Evolutionary conservation across 2,329 filamentous ascomycete genomes (phyloP).

Genomic region (Clonostachys rosea): DNA sequence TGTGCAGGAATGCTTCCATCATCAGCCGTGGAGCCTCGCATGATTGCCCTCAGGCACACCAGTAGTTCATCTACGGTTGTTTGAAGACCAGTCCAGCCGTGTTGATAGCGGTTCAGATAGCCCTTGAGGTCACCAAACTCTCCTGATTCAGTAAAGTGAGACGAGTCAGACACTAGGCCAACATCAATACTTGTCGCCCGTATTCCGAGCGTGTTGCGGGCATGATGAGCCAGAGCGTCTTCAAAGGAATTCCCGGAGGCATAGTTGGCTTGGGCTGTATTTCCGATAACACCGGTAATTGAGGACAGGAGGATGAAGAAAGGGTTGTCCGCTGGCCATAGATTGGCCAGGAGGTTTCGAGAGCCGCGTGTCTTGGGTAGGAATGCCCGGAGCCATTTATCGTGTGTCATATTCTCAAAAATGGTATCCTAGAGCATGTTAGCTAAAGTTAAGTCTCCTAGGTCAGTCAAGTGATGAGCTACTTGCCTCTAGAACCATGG

Average conservation of each 20-base stretch:
- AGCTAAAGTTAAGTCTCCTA: neutral
- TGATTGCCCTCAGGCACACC: conserved; percentile 1
- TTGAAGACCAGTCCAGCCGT: conserved; percentile 3
- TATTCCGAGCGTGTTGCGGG: neutral
- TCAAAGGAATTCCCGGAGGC: conserved; percentile 9
- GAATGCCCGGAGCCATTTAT: conserved; percentile 6
- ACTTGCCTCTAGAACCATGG: conserved; percentile 3
- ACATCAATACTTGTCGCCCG: conserved; percentile 4
- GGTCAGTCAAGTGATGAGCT: neutral
- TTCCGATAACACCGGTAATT: conserved; percentile 8
- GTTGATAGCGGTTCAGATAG: conserved; percentile 5
- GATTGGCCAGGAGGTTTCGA: conserved; percentile 6
- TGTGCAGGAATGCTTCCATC: conserved; percentile 1
- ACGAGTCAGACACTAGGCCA: conserved; percentile 8
- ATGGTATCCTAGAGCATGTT: conserved; percentile 5
- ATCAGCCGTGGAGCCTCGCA: conserved; percentile 2
- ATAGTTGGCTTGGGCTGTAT: conserved; percentile 8
- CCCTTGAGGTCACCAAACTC: conserved; percentile 6
- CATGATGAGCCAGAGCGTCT: conserved; percentile 8
- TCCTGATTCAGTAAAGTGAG: conserved; percentile 5
- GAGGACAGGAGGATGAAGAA: conserved; percentile 11
- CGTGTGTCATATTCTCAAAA: conserved; percentile 10
- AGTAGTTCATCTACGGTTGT: conserved; percentile 1
- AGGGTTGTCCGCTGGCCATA: neutral
- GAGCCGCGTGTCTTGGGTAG: conserved; percentile 7